These are phyloP conservation scores for Eimeria zaria DNA, from an alignment of 169 alveolate genomes.

Conservation along the genomic window DNA sequence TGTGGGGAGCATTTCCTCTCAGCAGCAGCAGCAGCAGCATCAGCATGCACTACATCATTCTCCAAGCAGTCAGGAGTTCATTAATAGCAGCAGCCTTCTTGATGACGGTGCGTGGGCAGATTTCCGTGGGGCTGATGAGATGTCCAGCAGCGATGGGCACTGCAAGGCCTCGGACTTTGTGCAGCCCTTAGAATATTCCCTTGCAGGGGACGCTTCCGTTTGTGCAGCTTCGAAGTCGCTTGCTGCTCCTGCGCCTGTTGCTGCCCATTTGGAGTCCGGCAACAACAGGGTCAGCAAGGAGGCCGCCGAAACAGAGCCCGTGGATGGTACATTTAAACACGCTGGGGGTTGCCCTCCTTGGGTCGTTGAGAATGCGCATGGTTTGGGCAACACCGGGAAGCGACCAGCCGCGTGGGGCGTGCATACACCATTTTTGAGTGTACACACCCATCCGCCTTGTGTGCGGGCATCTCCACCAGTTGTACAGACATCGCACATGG, in stretches of 20 bases:
- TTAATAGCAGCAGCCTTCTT: conserved; percentile 17
- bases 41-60: not conserved
- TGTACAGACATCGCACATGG: not conserved
- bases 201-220: not conserved
- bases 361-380: not conserved
- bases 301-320: not conserved
- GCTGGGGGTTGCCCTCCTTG: no score
- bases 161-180: not conserved
- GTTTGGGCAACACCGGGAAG: not conserved
- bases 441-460: not conserved
- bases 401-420: not conserved
- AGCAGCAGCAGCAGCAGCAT: conserved; percentile 23
- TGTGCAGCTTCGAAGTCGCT: no score
- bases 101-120: conserved; percentile 36
- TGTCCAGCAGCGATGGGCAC: conserved; percentile 1
- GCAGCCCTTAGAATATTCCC: not conserved
- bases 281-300: not conserved
- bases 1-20: not conserved
- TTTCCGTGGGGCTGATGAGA: not conserved
- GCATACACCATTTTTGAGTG: not conserved
- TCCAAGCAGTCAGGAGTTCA: not conserved
- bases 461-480: not conserved
- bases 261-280: not conserved
- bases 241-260: conserved; percentile 8
- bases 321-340: not conserved